Evolutionary conservation across 1,284 basidiomycete genomes (phyloP).

Genomic region (Sphaerobolus stellatus): DNA sequence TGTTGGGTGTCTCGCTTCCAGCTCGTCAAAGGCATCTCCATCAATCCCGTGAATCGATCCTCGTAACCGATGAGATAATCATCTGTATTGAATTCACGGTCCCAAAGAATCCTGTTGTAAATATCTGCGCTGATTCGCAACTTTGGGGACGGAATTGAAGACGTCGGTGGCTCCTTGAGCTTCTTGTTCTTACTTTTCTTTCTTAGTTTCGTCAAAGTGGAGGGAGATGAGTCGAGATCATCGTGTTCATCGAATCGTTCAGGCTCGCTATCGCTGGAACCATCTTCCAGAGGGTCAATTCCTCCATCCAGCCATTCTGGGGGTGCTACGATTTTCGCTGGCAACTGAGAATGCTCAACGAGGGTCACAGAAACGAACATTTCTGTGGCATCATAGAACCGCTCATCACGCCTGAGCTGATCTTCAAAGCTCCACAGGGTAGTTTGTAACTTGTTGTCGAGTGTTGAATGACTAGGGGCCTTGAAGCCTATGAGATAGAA

Average conservation of each 20-base stretch:
- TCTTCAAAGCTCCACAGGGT: slow-evolving; percentile 20
- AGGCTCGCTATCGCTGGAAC: slow-evolving; percentile 9
- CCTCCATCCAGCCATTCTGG: slow-evolving; percentile 18
- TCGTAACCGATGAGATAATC: slow-evolving; percentile 25
- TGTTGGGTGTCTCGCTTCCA: slow-evolving; percentile 25
- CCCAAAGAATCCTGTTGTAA: slow-evolving; percentile 24
- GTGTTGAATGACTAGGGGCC: not conserved
- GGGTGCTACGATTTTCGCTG: slow-evolving; percentile 8
- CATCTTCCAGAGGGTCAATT: slow-evolving; percentile 18
- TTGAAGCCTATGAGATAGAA: slow-evolving; percentile 24
- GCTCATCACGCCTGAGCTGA: slow-evolving; percentile 14
- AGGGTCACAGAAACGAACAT: slow-evolving; percentile 18
- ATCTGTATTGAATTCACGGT: slow-evolving; percentile 14
- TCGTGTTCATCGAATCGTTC: slow-evolving; percentile 10
- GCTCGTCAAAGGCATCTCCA: slow-evolving; percentile 18
- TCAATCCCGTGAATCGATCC: slow-evolving; percentile 24
- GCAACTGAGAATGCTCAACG: slow-evolving; percentile 9
- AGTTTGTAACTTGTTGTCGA: slow-evolving; percentile 11
- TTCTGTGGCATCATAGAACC: slow-evolving; percentile 19
- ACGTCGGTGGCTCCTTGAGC: slow-evolving; percentile 1
- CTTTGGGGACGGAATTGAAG: slow-evolving; percentile 15
- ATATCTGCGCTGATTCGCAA: slow-evolving; percentile 21
- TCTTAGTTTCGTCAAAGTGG: not conserved
- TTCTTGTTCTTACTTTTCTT: slow-evolving; percentile 7
- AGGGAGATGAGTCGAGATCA: slow-evolving; percentile 3